Percentiles rank a stretch among this genome's conserved stretches.
Conservation (phyloP, 805 yeast species). For the Monosporozyma servazzii region DNA sequence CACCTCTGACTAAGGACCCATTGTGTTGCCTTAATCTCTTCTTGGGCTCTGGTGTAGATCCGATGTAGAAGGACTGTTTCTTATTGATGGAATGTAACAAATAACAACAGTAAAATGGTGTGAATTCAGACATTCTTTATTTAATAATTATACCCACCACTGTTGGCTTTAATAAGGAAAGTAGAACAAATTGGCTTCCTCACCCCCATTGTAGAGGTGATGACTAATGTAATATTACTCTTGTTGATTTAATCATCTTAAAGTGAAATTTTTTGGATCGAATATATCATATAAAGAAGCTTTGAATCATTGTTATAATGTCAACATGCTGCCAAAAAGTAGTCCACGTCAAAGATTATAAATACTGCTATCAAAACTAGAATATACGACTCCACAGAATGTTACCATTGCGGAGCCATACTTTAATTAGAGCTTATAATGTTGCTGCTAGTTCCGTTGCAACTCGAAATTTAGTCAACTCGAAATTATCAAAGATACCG, state of each 20-base stretch:
- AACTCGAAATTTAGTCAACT: constrained; percentile 12
- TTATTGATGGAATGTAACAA: constrained; percentile 51
- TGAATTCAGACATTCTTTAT: background rate
- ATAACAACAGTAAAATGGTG: constrained; percentile 58
- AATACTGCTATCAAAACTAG: background rate
- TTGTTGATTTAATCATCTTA: background rate
- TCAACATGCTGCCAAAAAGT: background rate
- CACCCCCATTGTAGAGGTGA: background rate
- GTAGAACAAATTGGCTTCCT: no score
- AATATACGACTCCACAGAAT: background rate
- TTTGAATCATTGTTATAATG: background rate
- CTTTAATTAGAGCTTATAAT: constrained; percentile 1
- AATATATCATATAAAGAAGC: background rate
- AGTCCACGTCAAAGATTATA: background rate
- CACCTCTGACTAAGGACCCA: constrained; percentile 53
- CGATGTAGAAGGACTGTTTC: constrained; percentile 58
- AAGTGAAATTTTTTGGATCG: background rate
- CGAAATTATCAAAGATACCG: constrained; percentile 28
- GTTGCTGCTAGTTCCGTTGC: constrained; percentile 4
- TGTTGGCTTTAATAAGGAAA: background rate
- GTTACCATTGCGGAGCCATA: background rate
- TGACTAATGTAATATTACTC: background rate
- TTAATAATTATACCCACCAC: background rate
- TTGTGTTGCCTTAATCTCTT: constrained; percentile 70
- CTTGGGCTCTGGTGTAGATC: constrained; percentile 73